Conservation (phyloP, 306 rosid genomes). For the Cicer bijugum region DNA sequence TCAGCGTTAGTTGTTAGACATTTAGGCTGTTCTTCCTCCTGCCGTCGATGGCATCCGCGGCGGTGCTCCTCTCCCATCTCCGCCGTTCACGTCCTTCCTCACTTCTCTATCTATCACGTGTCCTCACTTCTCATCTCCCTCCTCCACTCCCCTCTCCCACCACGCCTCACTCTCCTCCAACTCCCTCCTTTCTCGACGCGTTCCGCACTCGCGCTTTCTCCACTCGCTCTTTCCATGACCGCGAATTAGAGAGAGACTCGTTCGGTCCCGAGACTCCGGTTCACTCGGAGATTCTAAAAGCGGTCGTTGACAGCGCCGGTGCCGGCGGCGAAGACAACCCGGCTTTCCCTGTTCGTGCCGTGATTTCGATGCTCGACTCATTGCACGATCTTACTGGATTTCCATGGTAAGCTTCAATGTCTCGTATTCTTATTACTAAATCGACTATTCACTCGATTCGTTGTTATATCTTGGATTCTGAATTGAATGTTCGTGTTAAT, state of each 20-base stretch:
- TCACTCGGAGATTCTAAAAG: conserved; percentile 48
- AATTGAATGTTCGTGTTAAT: conserved; percentile 38
- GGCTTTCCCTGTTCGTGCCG: conserved; percentile 56
- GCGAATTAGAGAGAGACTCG: conserved; percentile 40
- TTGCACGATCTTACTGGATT: conserved; percentile 75
- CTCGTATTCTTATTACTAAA: background rate
- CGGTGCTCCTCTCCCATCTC: conserved; percentile 49
- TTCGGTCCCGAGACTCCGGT: conserved; percentile 39
- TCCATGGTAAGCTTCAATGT: conserved; percentile 68
- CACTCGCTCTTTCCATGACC: conserved; percentile 48
- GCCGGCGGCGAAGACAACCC: conserved; percentile 43
- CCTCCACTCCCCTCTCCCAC: conserved; percentile 23
- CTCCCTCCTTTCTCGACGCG: conserved; percentile 41
- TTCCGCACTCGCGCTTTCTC: conserved; percentile 62
- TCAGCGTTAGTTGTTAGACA: background rate
- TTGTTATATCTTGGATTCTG: conserved; percentile 1
- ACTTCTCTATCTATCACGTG: conserved; percentile 42
- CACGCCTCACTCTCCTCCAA: conserved; percentile 34
- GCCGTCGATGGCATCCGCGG: conserved; percentile 62
- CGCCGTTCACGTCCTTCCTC: conserved; percentile 56
- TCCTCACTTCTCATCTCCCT: conserved; percentile 39
- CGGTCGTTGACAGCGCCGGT: conserved; percentile 35
- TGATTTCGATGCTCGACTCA: conserved; percentile 68
- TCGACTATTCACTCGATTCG: background rate
- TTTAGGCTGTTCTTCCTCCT: background rate